Evolutionary conservation across 352 stramenopile species (phyloP).

Genomic region (Peronospora destructor): DNA sequence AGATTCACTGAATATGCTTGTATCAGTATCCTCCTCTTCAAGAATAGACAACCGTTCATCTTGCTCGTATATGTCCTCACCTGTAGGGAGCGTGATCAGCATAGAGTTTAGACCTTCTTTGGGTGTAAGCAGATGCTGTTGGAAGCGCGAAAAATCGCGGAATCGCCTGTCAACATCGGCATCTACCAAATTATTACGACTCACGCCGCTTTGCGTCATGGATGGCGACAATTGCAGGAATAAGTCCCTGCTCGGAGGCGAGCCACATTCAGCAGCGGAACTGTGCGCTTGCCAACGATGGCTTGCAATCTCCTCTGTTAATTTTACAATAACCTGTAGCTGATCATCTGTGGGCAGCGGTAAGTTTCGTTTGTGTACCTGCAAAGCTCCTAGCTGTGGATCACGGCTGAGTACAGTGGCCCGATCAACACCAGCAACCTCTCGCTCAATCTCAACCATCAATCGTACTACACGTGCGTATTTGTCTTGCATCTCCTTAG

Average conservation of each 20-base stretch:
- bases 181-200: conserved; percentile 24
- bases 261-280: conserved; percentile 17
- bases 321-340: conserved; percentile 68
- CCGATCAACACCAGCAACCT: conserved; percentile 68
- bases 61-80: conserved; percentile 35
- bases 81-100: conserved; percentile 29
- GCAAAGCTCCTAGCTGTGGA: conserved; percentile 21
- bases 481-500: conserved; percentile 82
- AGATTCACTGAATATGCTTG: conserved; percentile 61
- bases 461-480: conserved; percentile 76
- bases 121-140: conserved; percentile 79
- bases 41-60: conserved; percentile 39
- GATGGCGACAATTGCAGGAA: conserved; percentile 38
- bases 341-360: conserved; percentile 82
- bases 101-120: conserved; percentile 55
- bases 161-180: conserved; percentile 62
- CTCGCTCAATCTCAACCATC: conserved; percentile 83
- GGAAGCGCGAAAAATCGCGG: conserved; percentile 79
- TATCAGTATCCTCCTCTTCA: conserved; percentile 69
- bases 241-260: conserved; percentile 22
- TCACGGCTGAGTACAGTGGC: conserved; percentile 56
- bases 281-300: conserved; percentile 53
- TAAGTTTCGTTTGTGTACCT: conserved; percentile 51
- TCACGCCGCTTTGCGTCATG: conserved; percentile 15
- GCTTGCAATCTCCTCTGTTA: conserved; percentile 67